These are phyloP conservation scores for Mrakia frigida DNA, from an alignment of 768 basidiomycete genomes.

Conservation along the genomic window DNA sequence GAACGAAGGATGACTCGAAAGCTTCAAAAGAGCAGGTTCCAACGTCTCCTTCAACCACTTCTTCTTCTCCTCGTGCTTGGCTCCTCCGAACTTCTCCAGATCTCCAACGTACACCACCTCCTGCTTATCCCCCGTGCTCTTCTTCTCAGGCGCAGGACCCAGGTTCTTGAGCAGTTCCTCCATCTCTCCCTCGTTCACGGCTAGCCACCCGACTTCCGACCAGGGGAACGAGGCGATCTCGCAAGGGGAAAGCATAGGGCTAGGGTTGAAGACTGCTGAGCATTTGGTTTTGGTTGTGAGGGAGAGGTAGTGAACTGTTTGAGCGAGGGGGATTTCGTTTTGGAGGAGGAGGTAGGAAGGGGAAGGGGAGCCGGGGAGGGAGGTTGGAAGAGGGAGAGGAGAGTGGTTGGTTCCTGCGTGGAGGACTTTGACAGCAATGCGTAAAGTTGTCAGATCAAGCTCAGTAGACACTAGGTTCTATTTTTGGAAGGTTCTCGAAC, in stretches of 20 bases:
- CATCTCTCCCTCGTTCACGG: constrained; percentile 48
- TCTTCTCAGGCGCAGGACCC: background rate
- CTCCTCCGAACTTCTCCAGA: background rate
- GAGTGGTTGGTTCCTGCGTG: constrained; percentile 43
- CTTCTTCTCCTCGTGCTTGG: background rate
- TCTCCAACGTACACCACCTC: background rate
- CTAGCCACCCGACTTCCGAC: constrained; percentile 43
- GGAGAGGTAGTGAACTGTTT: constrained; percentile 39
- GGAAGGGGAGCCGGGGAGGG: constrained; percentile 26
- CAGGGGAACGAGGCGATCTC: constrained; percentile 44
- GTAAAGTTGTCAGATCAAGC: constrained; percentile 8
- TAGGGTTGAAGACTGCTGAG: constrained; percentile 47
- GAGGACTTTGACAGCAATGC: constrained; percentile 37
- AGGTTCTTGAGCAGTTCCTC: constrained; percentile 35
- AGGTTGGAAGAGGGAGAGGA: constrained; percentile 27
- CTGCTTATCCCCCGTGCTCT: background rate
- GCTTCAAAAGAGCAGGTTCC: constrained; percentile 21
- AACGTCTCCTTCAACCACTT: constrained; percentile 8
- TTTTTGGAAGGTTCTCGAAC: constrained; percentile 21
- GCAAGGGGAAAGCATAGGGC: constrained; percentile 44
- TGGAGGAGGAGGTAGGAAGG: constrained; percentile 46
- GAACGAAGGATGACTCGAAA: constrained; percentile 28
- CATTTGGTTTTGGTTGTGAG: constrained; percentile 36
- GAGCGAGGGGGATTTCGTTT: constrained; percentile 47
- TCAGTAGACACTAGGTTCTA: background rate